Conservation (phyloP, 2,329 filamentous ascomycete species). For the Alternaria rosae region DNA sequence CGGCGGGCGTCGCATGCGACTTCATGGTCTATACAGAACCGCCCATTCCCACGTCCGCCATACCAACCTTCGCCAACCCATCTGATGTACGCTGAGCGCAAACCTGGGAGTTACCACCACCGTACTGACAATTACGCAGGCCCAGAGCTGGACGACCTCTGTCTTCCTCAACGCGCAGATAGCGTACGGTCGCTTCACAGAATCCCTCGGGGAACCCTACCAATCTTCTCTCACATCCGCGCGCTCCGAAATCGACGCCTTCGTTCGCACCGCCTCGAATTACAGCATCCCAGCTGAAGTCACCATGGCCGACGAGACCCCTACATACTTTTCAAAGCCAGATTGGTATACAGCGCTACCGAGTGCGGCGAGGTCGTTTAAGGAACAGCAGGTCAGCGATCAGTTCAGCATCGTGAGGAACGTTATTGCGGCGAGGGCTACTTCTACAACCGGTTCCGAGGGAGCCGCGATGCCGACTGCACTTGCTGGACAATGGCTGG, state of each 20-base stretch:
- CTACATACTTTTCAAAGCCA: constrained; percentile 32
- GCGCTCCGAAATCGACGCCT: constrained; percentile 36
- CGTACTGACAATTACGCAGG: constrained; percentile 17
- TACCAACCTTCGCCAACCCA: constrained; percentile 34
- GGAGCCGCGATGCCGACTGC: constrained; percentile 31
- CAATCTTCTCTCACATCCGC: constrained; percentile 36
- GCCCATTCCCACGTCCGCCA: constrained; percentile 37
- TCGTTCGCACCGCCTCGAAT: constrained; percentile 29
- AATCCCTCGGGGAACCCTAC: constrained; percentile 32
- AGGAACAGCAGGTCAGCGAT: constrained; percentile 41
- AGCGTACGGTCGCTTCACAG: constrained; percentile 31
- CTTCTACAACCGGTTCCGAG: constrained; percentile 24
- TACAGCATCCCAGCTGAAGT: constrained; percentile 38
- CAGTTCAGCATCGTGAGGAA: constrained; percentile 41
- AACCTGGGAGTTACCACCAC: not conserved
- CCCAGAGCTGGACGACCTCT: constrained; percentile 36
- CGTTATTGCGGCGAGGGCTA: constrained; percentile 26
- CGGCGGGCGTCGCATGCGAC: constrained; percentile 30
- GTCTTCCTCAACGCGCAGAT: constrained; percentile 37
- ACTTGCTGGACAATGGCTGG: constrained; percentile 22
- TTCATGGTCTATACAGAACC: constrained; percentile 44
- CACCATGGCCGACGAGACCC: constrained; percentile 29
- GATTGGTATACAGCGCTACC: constrained; percentile 43
- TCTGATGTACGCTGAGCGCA: constrained; percentile 22
- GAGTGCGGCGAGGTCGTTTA: constrained; percentile 34